Base-by-base conservation (phyloP, 257 asterid genomes). In the Capsicum pubescens region DNA sequence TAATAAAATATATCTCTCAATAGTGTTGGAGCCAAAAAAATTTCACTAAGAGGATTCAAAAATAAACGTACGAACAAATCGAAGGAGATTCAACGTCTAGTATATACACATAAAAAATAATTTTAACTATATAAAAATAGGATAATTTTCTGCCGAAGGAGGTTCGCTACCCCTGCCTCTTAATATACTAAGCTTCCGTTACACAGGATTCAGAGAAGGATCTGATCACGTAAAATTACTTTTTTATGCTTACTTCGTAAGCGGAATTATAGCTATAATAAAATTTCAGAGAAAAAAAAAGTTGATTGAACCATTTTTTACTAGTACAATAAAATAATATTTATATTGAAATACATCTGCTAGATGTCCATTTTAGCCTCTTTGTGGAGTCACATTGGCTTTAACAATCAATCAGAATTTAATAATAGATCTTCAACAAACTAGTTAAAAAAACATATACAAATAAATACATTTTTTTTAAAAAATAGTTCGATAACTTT, bases 361-460 rank as follows among this genome's bases (percentile, higher is more conserved):
- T 50, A 48, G 13, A 39, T 42, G 39, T 8, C 9, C 39, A 60
- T 19, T 12, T 80, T 46, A 19, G 16, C 39, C 32, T 9, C 1
- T 61, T 61, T 2, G 15, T 10, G 59, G 58, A 61, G 83, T 80
- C 17, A 56, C 5, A 12, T 21, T 77, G 63, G 13, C 42, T 4
- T 11, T 1, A 56, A 80, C 69, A 44, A 83, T 92, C 91, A 89
- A 89, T 80, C 82, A 89, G 32, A 70, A 81, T 86, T 68, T 85
- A 87, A 89, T 68, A 87, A 67, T 69, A 81, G 91, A 91, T 89
- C 84, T 84, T 72, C 89, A 82, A 39, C 36, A 35, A 83, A 13
- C 50, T 21, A 46, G 42, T 12, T 46, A 10, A 46, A 39, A 67
- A 36, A 26, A 21, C 1, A 54, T 48, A 19, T 9, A 19, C 9